Base-by-base conservation (phyloP, 345 rosid genomes). In the Syzygium jambos region DNA sequence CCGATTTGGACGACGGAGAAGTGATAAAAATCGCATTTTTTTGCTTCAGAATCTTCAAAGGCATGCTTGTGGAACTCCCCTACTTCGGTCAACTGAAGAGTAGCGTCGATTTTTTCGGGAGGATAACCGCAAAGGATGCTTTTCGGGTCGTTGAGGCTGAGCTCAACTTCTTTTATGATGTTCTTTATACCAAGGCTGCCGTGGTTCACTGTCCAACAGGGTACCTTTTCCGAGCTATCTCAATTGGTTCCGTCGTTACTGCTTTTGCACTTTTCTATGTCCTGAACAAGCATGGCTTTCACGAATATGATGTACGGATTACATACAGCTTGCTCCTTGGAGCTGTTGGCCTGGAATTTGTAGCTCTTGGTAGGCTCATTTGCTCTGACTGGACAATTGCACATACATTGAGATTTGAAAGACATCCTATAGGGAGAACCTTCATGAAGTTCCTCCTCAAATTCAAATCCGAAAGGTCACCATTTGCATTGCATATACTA, bases 61-160 rank as follows among this genome's bases (percentile, higher is more conserved):
- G 77, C 38, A 19, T 63, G 21, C 77, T 63, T 29, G 38, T 14
- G 38, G 38, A 29, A 12, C 10, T 63, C 77, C 15, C 38, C 11
- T 63, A 0, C 77, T 1, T 14, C 38, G 0, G 0, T 14, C 17
- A n/a, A 6, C 15, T 15, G 19, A 3, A 63, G 9, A 1, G 7
- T n/a, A 63, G 77, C 77, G 0, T 7, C 9, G 0, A 6, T n/a
- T 63, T 63, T 29, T 63, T 63, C 77, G 5, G 38, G 0, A 13
- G 38, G 9, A 6, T 0, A 3, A 29, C 38, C 19, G 5, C 38
- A 7, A 63, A 63, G 38, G 77, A 63, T 63, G 77, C 77, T 63
- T 63, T 63, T 63, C 77, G 10, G 77, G 77, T 63, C 77, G 14
- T 63, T 7, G 38, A 63, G 77, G 77, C 10, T 29, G 38, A 63